Percentiles rank a stretch among this genome's conserved stretches.
Evolutionary conservation across 495 filamentous ascomycete species (phyloP).

Genomic region (Hypoxylon cercidicola): DNA sequence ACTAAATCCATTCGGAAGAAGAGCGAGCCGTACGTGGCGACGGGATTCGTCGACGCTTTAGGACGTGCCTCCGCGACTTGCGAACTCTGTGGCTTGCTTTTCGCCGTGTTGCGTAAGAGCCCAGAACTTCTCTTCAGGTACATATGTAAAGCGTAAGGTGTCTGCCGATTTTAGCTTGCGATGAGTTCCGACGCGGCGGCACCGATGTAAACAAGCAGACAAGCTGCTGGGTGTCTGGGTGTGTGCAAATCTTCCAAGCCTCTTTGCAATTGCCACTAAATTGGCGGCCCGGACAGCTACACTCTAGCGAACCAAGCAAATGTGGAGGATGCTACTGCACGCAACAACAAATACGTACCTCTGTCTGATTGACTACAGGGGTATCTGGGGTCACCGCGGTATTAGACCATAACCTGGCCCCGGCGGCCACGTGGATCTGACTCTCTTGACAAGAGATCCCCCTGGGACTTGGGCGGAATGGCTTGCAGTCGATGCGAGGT

Average conservation of each 20-base stretch:
- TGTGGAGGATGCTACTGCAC: constrained; percentile 36
- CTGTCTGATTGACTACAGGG: constrained; percentile 37
- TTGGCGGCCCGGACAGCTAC: not conserved
- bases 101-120: constrained; percentile 4
- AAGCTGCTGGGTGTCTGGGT: no score
- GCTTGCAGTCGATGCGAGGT: constrained; percentile 40
- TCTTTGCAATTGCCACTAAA: no score
- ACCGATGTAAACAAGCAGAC: constrained; percentile 19
- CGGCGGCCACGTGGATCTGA: constrained; percentile 56
- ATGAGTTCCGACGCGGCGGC: constrained; percentile 35
- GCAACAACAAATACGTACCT: constrained; percentile 16
- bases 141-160: constrained; percentile 9
- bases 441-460: constrained; percentile 43
- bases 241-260: no score
- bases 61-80: constrained; percentile 21
- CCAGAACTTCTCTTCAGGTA: constrained; percentile 5
- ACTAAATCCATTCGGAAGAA: constrained; percentile 22
- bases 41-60: constrained; percentile 19
- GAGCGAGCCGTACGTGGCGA: constrained; percentile 16
- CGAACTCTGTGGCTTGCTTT: constrained; percentile 21
- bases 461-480: constrained; percentile 42
- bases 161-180: constrained; percentile 29
- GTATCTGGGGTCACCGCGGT: constrained; percentile 43
- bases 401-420: constrained; percentile 54
- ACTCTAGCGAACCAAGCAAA: constrained; percentile 20